Evolutionary conservation across 345 rosid species (phyloP).

Genomic region (Sonneratia alba): DNA sequence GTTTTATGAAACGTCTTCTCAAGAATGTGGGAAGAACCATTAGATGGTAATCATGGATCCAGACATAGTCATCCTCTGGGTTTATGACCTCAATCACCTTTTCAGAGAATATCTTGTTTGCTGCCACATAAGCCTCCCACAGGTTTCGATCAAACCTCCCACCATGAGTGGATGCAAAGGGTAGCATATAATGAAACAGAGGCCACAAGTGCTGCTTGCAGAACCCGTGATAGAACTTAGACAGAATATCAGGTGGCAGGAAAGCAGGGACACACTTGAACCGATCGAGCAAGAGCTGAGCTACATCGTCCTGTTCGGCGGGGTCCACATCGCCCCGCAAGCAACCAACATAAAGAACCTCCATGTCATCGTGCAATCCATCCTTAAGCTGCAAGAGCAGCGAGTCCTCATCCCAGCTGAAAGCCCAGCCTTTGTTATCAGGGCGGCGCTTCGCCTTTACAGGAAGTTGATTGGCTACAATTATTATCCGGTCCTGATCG

Average conservation of each 20-base stretch:
- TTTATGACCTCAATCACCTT: slow-evolving; percentile 64
- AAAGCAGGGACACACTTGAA: slow-evolving; percentile 73
- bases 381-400: slow-evolving; percentile 58
- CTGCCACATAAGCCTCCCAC: slow-evolving; percentile 78
- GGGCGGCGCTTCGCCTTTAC: slow-evolving; percentile 73
- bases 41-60: slow-evolving; percentile 79
- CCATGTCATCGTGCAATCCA: slow-evolving; percentile 74
- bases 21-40: slow-evolving; percentile 74
- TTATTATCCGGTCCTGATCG: slow-evolving; percentile 55
- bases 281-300: slow-evolving; percentile 56
- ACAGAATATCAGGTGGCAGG: slow-evolving; percentile 49
- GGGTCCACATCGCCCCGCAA: slow-evolving; percentile 47
- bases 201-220: slow-evolving; percentile 84
- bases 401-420: slow-evolving; percentile 70
- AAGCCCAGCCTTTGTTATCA: slow-evolving; percentile 67
- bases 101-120: slow-evolving; percentile 62
- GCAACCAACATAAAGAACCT: slow-evolving; percentile 63
- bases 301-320: slow-evolving; percentile 61
- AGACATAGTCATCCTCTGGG: slow-evolving; percentile 69
- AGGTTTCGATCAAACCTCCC: slow-evolving; percentile 61
- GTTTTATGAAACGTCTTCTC: slow-evolving; percentile 50
- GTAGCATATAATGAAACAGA: slow-evolving; percentile 71
- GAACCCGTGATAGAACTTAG: slow-evolving; percentile 64
- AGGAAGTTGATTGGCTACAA: slow-evolving; percentile 62
- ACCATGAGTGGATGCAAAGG: slow-evolving; percentile 53